Conservation (phyloP, 2,329 filamentous ascomycete genomes). For the Bipolaris oryzae region DNA sequence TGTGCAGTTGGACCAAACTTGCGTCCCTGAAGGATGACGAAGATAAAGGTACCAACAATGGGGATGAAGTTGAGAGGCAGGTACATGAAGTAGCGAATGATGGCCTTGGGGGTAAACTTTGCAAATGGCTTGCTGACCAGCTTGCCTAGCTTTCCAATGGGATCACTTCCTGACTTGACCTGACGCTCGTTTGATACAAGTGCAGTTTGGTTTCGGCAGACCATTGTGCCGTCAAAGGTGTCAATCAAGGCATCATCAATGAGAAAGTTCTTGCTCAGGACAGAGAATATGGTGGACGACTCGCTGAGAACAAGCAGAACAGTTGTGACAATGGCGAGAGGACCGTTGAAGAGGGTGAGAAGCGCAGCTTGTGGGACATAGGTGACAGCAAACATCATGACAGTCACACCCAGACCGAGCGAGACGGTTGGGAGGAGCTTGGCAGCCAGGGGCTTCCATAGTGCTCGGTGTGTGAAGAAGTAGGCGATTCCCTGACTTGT, state of each 20-base stretch:
- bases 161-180: slow-evolving; percentile 63
- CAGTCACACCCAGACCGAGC: slow-evolving; percentile 74
- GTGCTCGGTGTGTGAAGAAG: slow-evolving; percentile 61
- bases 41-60: slow-evolving; percentile 80
- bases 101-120: slow-evolving; percentile 60
- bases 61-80: slow-evolving; percentile 93
- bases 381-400: slow-evolving; percentile 84
- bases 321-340: slow-evolving; percentile 75
- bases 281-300: slow-evolving; percentile 56
- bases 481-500: slow-evolving; percentile 61
- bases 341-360: slow-evolving; percentile 83
- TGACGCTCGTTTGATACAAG: slow-evolving; percentile 78
- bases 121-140: slow-evolving; percentile 61
- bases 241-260: slow-evolving; percentile 84
- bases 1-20: slow-evolving; percentile 61
- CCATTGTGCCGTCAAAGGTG: slow-evolving; percentile 78
- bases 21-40: slow-evolving; percentile 72
- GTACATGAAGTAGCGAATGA: slow-evolving; percentile 82
- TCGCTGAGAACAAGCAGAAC: slow-evolving; percentile 66
- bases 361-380: slow-evolving; percentile 85
- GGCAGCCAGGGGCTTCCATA: slow-evolving; percentile 65
- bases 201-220: slow-evolving; percentile 60
- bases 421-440: slow-evolving; percentile 67
- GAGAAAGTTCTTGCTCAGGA: slow-evolving; percentile 72
- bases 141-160: slow-evolving; percentile 63